Conservation (phyloP, 768 basidiomycete species). For the Cubamyces sp. region DNA sequence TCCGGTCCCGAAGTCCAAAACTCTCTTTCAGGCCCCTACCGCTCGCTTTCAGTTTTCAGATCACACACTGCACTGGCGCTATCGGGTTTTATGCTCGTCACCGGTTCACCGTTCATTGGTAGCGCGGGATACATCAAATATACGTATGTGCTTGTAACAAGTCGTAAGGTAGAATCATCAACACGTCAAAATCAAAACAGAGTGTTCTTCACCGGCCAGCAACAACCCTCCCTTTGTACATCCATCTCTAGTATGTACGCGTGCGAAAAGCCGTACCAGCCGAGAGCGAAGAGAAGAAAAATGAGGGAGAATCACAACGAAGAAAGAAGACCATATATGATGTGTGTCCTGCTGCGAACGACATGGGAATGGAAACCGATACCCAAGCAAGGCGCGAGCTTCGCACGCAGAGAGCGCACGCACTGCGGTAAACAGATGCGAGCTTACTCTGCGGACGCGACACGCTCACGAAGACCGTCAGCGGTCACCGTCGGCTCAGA, state of each 20-base stretch:
- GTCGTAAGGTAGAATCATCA: slow-evolving; percentile 16
- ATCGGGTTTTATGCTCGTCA: slow-evolving; percentile 1
- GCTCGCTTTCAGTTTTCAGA: background rate
- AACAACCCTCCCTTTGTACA: background rate
- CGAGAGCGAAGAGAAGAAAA: background rate
- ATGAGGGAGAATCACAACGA: background rate
- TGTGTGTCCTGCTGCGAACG: slow-evolving; percentile 14
- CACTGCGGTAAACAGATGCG: background rate
- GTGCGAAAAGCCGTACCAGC: slow-evolving; percentile 9
- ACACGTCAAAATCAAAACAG: background rate
- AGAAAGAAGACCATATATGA: slow-evolving; percentile 1
- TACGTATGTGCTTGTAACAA: slow-evolving; percentile 7
- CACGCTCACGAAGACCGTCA: slow-evolving; percentile 50
- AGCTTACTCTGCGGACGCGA: slow-evolving; percentile 40
- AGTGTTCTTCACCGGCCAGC: background rate
- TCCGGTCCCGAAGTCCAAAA: too few relatives aligned
- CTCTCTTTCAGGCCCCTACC: background rate
- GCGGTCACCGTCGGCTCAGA: slow-evolving; percentile 58
- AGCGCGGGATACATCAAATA: slow-evolving; percentile 6
- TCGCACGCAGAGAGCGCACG: slow-evolving; percentile 10
- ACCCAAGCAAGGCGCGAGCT: slow-evolving; percentile 17
- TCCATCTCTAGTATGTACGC: background rate
- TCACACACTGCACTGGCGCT: background rate
- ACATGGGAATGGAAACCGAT: slow-evolving; percentile 3
- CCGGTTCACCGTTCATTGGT: slow-evolving; percentile 7